Evolutionary conservation across 1,139 yeast genomes (phyloP), one percentile per base, ranked within the genome.

Genomic region (Suhomyces anneliseae): DNA sequence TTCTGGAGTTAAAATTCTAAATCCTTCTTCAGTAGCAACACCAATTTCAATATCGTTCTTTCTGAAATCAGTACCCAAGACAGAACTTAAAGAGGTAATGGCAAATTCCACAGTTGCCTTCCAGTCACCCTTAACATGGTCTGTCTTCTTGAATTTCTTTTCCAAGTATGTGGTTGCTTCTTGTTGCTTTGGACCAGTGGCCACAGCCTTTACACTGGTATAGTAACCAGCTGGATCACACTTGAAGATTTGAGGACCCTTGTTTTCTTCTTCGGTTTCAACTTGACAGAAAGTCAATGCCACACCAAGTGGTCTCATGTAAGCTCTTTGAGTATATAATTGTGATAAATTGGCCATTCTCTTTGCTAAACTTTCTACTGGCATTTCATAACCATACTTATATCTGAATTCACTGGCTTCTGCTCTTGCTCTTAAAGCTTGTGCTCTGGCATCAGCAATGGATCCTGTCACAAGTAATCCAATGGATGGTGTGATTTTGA

Each of bases 191-290:
- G 97, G 97, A 3, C 99, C 99, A 1, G 97, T 88, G 24, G 98
- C 84, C 29, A 92, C 87, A 1, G 98, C 99, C 70, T 87, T 87
- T 55, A 87, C 89, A 35, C 96, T 95, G 44, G 90, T 86, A 65
- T 78, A 93, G 70, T 93, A 93, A 6, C 99, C 99, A 9, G 99
- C 98, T 27, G 99, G 99, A 68, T 93, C 99, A 57, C 95, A 86
- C 72, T 93, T 93, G 74, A 81, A 90, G 53, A 93, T 77, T 60
- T 84, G 83, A n/a, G 99, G 97, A 0, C 98, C 99, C 51, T 74
- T 68, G 36, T 43, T 34, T 64, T 85, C 93, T 61, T 88, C 96
- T 66, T 92, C 98, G 43, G 66, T 63, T 49, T 74, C 79, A 11
- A 55, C 57, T 42, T 95, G 84, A 51, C 92, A 80, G 61, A 93